Evolutionary conservation across 2,329 filamentous ascomycete genomes (phyloP).

Genomic region (Fusarium verticillioides): DNA sequence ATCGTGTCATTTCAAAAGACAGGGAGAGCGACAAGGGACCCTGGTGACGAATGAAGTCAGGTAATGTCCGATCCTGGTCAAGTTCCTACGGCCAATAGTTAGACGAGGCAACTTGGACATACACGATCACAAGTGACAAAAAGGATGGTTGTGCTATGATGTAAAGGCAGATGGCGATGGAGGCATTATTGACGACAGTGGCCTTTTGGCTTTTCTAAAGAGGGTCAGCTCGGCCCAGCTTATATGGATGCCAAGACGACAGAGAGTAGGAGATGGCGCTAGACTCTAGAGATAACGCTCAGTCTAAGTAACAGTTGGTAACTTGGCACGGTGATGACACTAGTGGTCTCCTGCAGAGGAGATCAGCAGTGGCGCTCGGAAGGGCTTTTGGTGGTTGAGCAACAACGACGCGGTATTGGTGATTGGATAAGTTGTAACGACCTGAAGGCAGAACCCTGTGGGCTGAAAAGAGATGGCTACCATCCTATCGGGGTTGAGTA

Average conservation of each 20-base stretch:
- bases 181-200: slow-evolving; percentile 3
- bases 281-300: not conserved
- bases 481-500: not conserved
- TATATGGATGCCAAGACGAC: slow-evolving; percentile 6
- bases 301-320: not conserved
- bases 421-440: not conserved
- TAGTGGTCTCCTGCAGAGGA: slow-evolving; percentile 29
- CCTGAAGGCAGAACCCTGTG: not conserved
- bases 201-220: not conserved
- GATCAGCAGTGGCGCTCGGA: slow-evolving; percentile 36
- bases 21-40: slow-evolving; percentile 13
- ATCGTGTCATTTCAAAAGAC: slow-evolving; percentile 9
- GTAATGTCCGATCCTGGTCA: slow-evolving; percentile 16
- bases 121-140: not conserved
- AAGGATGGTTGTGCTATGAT: not conserved
- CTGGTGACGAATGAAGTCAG: slow-evolving; percentile 3
- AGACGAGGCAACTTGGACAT: not conserved
- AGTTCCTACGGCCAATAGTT: not conserved
- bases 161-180: not conserved
- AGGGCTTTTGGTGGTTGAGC: slow-evolving; percentile 11
- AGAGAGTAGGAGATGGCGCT: slow-evolving; percentile 2
- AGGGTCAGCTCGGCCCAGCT: slow-evolving; percentile 1
- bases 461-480: slow-evolving; percentile 20
- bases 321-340: slow-evolving; percentile 21
- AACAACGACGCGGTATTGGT: not conserved